phyloP scores from a whole-genome alignment of 805 yeast genomes.

The Yarrowia sp. region DNA sequence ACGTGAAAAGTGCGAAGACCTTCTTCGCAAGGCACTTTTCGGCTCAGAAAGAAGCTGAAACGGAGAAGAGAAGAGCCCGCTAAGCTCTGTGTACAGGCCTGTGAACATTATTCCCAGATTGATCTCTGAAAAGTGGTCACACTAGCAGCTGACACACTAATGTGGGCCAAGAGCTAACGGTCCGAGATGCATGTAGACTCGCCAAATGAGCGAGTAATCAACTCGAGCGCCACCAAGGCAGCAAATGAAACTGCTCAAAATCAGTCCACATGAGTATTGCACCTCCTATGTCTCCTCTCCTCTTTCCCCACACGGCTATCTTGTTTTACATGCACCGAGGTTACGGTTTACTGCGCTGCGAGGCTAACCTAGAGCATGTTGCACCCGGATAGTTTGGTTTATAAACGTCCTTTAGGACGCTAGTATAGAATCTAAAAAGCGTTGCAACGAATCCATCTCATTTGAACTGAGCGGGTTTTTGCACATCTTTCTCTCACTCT shows the following conservation, averaged over 20 bases:
- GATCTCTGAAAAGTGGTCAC: not conserved
- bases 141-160: not conserved
- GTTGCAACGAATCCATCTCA: slow-evolving; percentile 9
- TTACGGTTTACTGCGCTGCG: not conserved
- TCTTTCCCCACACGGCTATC: slow-evolving; percentile 23
- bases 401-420: not conserved
- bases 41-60: not conserved
- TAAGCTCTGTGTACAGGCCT: not conserved
- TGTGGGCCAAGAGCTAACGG: not conserved
- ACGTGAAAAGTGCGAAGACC: not conserved
- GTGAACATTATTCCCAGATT: not conserved
- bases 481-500: not conserved
- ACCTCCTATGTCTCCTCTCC: slow-evolving; percentile 3
- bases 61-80: not conserved
- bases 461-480: slow-evolving; percentile 25
- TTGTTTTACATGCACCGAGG: not conserved
- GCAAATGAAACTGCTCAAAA: not conserved
- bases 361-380: slow-evolving; percentile 12
- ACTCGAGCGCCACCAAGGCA: not conserved
- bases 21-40: not conserved
- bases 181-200: not conserved
- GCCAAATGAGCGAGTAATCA: not conserved
- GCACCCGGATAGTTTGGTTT: not conserved
- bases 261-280: slow-evolving; percentile 17
- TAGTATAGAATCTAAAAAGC: slow-evolving; percentile 3